Conservation (phyloP, 108 stramenopile species). For the Nannochloropsis salina region DNA sequence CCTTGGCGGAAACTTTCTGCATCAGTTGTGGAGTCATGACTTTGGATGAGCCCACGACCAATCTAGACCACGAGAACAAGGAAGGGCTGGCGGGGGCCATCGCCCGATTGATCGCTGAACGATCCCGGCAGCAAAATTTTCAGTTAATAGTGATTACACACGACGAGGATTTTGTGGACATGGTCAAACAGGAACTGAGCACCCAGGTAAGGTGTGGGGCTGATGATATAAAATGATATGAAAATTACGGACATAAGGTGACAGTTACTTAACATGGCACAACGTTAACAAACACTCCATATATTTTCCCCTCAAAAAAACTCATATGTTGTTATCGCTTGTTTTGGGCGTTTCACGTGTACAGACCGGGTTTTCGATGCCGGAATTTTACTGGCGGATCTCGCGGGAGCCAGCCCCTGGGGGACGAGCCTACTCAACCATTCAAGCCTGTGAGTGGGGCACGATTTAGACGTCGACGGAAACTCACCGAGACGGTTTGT, state of each 20-base stretch:
- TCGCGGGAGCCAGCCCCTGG: conserved; percentile 61
- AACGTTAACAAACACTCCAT: not conserved
- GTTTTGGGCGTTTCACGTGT: not conserved
- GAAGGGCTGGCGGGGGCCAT: conserved; percentile 84
- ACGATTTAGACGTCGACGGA: not conserved
- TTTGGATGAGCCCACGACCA: conserved; percentile 93
- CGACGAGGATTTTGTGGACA: conserved; percentile 93
- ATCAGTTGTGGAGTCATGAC: conserved; percentile 90
- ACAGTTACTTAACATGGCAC: not conserved
- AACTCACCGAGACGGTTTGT: too few species aligned
- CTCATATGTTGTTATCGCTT: not conserved
- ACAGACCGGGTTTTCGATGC: conserved; percentile 75
- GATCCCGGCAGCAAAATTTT: conserved; percentile 83
- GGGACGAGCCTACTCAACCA: not conserved
- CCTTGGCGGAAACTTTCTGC: conserved; percentile 97
- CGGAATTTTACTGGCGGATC: conserved; percentile 87
- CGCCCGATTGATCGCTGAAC: conserved; percentile 80
- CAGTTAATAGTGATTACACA: conserved; percentile 97
- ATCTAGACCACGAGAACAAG: conserved; percentile 86
- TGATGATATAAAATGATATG: not conserved
- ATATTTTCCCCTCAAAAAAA: not conserved
- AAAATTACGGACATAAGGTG: not conserved
- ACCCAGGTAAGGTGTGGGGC: conserved; percentile 41
- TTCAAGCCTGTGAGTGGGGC: conserved; percentile 14
- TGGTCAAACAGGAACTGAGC: conserved; percentile 81